Evolutionary conservation across 352 stramenopile species (phyloP).

Genomic region (Phytophthora hybrid): DNA sequence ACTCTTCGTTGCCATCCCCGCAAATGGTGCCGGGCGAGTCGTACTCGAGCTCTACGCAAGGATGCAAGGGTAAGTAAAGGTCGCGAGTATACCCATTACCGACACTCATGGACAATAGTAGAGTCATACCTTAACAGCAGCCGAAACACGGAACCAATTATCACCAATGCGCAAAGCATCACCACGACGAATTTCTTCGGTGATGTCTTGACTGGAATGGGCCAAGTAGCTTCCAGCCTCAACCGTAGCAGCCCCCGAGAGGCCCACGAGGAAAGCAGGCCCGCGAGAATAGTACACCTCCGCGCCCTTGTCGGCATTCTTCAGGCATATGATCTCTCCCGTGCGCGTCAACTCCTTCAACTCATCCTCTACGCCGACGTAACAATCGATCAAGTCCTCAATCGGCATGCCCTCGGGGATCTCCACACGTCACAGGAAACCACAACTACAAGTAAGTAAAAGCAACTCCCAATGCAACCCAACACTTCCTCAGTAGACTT

Average conservation of each 20-base stretch:
- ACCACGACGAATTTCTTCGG: slow-evolving; percentile 72
- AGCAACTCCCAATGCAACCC: not conserved
- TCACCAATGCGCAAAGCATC: slow-evolving; percentile 81
- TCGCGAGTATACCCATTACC: not conserved
- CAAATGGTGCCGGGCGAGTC: slow-evolving; percentile 69
- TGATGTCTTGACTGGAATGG: slow-evolving; percentile 73
- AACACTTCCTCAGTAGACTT: slow-evolving; percentile 1
- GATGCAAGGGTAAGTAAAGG: not conserved
- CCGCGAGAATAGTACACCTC: slow-evolving; percentile 86
- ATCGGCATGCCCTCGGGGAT: slow-evolving; percentile 85
- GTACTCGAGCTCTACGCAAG: slow-evolving; percentile 65
- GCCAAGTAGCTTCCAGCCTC: slow-evolving; percentile 77
- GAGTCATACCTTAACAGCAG: slow-evolving; percentile 66
- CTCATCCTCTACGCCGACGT: slow-evolving; percentile 81
- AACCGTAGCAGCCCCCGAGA: slow-evolving; percentile 75
- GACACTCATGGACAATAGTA: not conserved
- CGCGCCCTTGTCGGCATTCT: slow-evolving; percentile 78
- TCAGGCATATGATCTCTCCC: slow-evolving; percentile 87
- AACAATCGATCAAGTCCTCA: slow-evolving; percentile 87
- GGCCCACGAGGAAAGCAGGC: slow-evolving; percentile 71
- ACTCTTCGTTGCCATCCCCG: slow-evolving; percentile 77
- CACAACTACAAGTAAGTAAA: not conserved
- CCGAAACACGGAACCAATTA: slow-evolving; percentile 85
- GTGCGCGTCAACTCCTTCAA: slow-evolving; percentile 75
- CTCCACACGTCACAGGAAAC: slow-evolving; percentile 34